A percentile compares a stretch with the other conserved stretches of the same genome.
These are phyloP conservation scores for Leishmania aethiopica DNA, from an alignment of 208 protist genomes.

Conservation along the genomic window DNA sequence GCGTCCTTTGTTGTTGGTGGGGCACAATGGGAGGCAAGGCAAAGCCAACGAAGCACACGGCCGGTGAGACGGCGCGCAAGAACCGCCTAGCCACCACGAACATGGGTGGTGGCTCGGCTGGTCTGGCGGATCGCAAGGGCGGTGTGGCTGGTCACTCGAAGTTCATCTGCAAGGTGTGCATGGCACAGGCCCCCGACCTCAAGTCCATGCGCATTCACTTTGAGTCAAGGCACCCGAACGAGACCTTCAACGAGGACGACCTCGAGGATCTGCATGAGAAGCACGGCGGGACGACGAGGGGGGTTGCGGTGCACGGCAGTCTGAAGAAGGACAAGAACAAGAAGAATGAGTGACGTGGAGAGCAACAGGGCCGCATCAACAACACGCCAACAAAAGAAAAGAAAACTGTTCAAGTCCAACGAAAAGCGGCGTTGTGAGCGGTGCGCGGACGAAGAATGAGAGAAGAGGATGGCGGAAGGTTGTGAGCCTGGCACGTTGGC, in stretches of 20 bases:
- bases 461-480: background rate
- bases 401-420: background rate
- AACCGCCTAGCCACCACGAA: constrained; percentile 66
- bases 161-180: constrained; percentile 72
- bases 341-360: constrained; percentile 12
- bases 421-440: background rate
- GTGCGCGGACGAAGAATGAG: background rate
- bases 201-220: constrained; percentile 75
- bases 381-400: too few relatives aligned
- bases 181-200: constrained; percentile 57
- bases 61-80: constrained; percentile 69
- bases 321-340: constrained; percentile 60
- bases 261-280: constrained; percentile 73
- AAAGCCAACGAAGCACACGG: constrained; percentile 82
- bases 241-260: constrained; percentile 52
- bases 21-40: constrained; percentile 74
- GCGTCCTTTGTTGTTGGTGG: background rate
- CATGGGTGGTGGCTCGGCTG: constrained; percentile 67
- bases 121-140: constrained; percentile 67
- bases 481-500: background rate
- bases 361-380: too few relatives aligned
- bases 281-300: constrained; percentile 67
- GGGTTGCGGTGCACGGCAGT: constrained; percentile 68
- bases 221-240: constrained; percentile 60
- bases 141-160: constrained; percentile 56